Conservation (phyloP, 2,329 filamentous ascomycete genomes). For the Spiromastix sp. region DNA sequence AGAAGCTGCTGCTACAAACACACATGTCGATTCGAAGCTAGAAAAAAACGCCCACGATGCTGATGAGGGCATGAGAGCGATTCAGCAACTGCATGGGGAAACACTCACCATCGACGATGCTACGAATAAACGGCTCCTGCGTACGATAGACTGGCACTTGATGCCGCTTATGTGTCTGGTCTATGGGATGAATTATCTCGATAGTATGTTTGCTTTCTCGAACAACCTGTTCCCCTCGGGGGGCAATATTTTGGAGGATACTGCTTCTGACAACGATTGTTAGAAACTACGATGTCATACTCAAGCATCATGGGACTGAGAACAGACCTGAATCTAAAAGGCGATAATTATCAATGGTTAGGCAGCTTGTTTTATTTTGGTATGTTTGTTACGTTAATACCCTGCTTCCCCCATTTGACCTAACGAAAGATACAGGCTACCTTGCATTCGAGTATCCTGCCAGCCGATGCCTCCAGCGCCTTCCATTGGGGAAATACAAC, state of each 20-base stretch:
- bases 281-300: constrained; percentile 23
- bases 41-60: constrained; percentile 45
- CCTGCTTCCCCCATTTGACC: neutral
- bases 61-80: constrained; percentile 51
- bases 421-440: constrained; percentile 27
- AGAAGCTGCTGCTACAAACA: too few relatives aligned
- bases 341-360: constrained; percentile 43
- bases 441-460: constrained; percentile 57
- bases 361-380: constrained; percentile 45
- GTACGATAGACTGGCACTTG: constrained; percentile 51
- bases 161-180: constrained; percentile 51
- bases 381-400: constrained; percentile 27
- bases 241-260: too few relatives aligned
- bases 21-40: constrained; percentile 25
- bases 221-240: too few relatives aligned
- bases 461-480: constrained; percentile 51
- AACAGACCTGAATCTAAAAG: constrained; percentile 39
- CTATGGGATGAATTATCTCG: constrained; percentile 50
- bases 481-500: constrained; percentile 58
- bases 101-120: constrained; percentile 44
- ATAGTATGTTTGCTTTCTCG: constrained; percentile 30
- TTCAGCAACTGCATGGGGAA: constrained; percentile 39
- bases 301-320: constrained; percentile 48
- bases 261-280: too few relatives aligned
- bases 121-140: constrained; percentile 49